Base-by-base conservation (phyloP, 225 moss, liverwort and hornwort genomes). In the Sphagnum contortum region DNA sequence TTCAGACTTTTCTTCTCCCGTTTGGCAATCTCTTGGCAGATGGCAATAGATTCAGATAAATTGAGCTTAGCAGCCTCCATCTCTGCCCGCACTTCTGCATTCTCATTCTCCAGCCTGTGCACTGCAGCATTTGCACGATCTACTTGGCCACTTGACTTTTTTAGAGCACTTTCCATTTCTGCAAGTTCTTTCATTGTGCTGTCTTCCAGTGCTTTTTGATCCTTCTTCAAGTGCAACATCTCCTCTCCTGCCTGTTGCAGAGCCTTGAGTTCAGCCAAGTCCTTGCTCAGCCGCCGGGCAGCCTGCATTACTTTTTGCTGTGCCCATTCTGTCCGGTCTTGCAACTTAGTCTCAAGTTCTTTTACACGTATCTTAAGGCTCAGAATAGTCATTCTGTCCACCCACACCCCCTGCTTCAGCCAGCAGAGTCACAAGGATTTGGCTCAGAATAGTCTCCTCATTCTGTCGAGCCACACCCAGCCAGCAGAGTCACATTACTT, bases 31-130 rank as follows among this genome's bases (percentile, higher is more conserved):
- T 86, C 89, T 71, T 81, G 75, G 63, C 71, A 79, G n/a, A 79
- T 67, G 11, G 83, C 78, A 61, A 71, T 62, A 44, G 79, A 77
- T 66, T 89, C 89, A 62, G 86, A 75, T 10, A 83, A 81, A 76
- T 75, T 86, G 65, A 81, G 74, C 76, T 86, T 85, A 9, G 88
- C 85, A 70, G 88, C 88, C 74, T 82, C 74, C 88, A 85, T 76
- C 66, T 89, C 89, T 66, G 89, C 89, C 57, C 86, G 77, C 52
- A 86, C 61, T 70, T 81, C 81, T 9, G 86, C 86, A 63, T 77
- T 86, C 67, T 89, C 83, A 45, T 55, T 64, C 66, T 81, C 81
- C 45, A 89, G 76, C 69, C 79, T 83, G 7, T 56, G 64, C 50
- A 79, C 71, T 45, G 58, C 59, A 46, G 64, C 60, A 62, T 77